A percentile compares a stretch with the other conserved stretches of the same genome.
Evolutionary conservation across 306 rosid genomes (phyloP).

Genomic region (Malus fusca): DNA sequence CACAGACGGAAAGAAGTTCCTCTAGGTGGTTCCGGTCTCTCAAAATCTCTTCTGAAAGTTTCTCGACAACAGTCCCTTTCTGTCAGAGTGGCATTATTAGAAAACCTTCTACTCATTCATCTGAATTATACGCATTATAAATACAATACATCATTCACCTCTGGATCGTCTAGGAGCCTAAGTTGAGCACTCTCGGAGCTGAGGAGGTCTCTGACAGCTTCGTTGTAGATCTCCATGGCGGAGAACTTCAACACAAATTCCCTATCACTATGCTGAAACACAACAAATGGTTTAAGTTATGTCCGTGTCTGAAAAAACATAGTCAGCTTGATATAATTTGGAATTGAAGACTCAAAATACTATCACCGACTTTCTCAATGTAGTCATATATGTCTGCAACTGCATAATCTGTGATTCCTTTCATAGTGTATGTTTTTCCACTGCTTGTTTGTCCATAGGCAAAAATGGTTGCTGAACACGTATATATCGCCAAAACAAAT

Average conservation of each 20-base stretch:
- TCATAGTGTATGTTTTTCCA: constrained; percentile 95
- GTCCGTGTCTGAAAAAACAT: not conserved
- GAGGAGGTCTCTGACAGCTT: constrained; percentile 82
- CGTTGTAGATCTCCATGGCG: constrained; percentile 91
- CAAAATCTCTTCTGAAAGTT: constrained; percentile 66
- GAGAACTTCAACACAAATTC: constrained; percentile 72
- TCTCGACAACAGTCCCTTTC: constrained; percentile 85
- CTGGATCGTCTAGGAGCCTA: constrained; percentile 86
- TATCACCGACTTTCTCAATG: constrained; percentile 48
- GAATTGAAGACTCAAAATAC: not conserved
- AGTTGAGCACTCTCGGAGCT: constrained; percentile 39
- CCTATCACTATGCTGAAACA: constrained; percentile 57
- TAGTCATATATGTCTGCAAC: constrained; percentile 57
- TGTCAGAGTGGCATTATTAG: constrained; percentile 15
- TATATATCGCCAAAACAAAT: not conserved
- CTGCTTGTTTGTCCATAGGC: constrained; percentile 98
- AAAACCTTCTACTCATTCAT: constrained; percentile 7
- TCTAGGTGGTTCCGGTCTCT: constrained; percentile 50
- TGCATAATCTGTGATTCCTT: constrained; percentile 67
- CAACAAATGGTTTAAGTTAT: constrained; percentile 15
- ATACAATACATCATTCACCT: constrained; percentile 36
- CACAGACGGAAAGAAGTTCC: constrained; percentile 58
- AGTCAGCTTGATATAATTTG: not conserved
- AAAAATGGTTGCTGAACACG: constrained; percentile 62
- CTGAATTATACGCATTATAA: not conserved